Evolutionary conservation across 2,329 filamentous ascomycete genomes (phyloP).

Genomic region (Botrytis sinoallii): DNA sequence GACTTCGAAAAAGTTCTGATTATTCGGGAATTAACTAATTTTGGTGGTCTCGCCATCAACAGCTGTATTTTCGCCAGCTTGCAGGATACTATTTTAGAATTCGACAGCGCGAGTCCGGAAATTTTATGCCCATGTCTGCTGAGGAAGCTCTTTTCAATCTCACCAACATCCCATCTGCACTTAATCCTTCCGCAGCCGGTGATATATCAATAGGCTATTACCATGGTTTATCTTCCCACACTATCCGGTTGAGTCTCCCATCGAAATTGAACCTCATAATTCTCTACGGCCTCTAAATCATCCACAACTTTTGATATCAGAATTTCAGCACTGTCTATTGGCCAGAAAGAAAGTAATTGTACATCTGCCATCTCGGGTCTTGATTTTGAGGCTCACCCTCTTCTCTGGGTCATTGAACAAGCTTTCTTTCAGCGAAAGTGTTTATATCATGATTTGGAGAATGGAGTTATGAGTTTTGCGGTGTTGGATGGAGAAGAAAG

Average conservation of each 20-base stretch:
- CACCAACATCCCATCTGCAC: slow-evolving; percentile 19
- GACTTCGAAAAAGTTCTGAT: neutral
- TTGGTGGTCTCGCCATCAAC: slow-evolving; percentile 20
- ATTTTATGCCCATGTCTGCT: slow-evolving; percentile 21
- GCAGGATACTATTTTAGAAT: slow-evolving; percentile 9
- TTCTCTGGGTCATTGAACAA: slow-evolving; percentile 16
- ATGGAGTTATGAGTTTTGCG: neutral
- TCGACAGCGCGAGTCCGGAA: slow-evolving; percentile 22
- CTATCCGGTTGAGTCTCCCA: slow-evolving; percentile 21
- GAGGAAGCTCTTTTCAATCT: slow-evolving; percentile 18
- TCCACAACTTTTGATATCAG: slow-evolving; percentile 15
- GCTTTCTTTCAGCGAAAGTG: slow-evolving; percentile 9
- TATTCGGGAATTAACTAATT: slow-evolving; percentile 1
- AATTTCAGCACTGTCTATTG: neutral
- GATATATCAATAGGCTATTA: slow-evolving; percentile 20
- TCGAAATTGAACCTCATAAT: neutral
- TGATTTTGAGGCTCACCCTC: neutral
- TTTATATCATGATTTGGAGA: slow-evolving; percentile 4
- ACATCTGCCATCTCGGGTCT: slow-evolving; percentile 4
- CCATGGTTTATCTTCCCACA: slow-evolving; percentile 19
- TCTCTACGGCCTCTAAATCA: neutral
- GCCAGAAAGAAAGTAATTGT: slow-evolving; percentile 13
- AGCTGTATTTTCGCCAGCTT: slow-evolving; percentile 8
- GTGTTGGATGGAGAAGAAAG: neutral
- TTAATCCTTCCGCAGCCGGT: neutral